These are phyloP conservation scores for Zoysia pacifica DNA, from an alignment of 176 grass and related monocot genomes.

Conservation along the genomic window DNA sequence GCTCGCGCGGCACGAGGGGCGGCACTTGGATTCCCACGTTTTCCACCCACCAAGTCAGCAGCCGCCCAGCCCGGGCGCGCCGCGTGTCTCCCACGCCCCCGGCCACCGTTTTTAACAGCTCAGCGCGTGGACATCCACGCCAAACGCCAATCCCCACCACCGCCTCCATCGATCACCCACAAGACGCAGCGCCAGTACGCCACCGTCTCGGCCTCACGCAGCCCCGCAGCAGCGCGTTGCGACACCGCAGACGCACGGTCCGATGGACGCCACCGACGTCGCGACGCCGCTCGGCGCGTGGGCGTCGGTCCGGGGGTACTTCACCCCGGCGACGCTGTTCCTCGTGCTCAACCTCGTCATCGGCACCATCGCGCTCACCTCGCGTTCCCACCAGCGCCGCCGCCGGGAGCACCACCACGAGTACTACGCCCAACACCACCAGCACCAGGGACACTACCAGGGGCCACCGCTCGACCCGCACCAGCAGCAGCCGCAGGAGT, in stretches of 20 bases:
- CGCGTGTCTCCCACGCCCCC: not conserved
- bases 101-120: constrained; percentile 39
- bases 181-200: too few relatives aligned
- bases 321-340: constrained; percentile 73
- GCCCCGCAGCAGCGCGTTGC: too few relatives aligned
- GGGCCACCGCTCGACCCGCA: not conserved
- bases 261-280: constrained; percentile 30
- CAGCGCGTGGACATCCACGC: not conserved
- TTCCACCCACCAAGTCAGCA: constrained; percentile 49
- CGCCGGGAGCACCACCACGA: not conserved
- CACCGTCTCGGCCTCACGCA: too few relatives aligned
- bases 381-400: constrained; percentile 39
- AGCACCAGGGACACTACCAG: not conserved
- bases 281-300: constrained; percentile 31
- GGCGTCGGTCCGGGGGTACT: constrained; percentile 49
- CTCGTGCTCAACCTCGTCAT: constrained; percentile 89
- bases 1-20: constrained; percentile 34
- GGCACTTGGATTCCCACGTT: constrained; percentile 57
- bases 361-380: constrained; percentile 86
- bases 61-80: not conserved
- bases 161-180: not conserved
- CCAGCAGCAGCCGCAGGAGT: too few relatives aligned
- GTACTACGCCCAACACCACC: not conserved
- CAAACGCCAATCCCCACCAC: constrained; percentile 15
- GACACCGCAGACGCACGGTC: not conserved